Percentiles rank a stretch among this genome's conserved stretches.
Conservation (phyloP, 106 monocot species). For the Hemerocallis citrina region DNA sequence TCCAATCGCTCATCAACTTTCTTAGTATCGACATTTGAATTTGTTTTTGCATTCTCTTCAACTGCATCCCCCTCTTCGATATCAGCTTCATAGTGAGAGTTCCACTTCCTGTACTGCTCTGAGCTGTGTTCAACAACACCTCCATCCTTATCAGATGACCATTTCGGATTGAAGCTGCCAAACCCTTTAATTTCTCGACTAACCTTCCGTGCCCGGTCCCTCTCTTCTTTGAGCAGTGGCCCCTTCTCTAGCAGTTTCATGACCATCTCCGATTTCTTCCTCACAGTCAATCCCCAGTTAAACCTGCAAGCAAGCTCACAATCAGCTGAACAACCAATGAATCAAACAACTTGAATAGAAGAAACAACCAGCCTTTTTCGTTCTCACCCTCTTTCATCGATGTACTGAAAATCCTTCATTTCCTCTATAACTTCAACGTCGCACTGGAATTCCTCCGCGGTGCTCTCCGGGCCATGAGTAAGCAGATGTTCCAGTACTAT, state of each 20-base stretch:
- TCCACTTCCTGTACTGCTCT: constrained; percentile 18
- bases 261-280: constrained; percentile 70
- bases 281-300: constrained; percentile 63
- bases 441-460: constrained; percentile 56
- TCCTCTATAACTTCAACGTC: constrained; percentile 28
- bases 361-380: background rate
- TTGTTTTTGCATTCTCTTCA: background rate
- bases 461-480: constrained; percentile 64
- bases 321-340: background rate
- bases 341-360: background rate
- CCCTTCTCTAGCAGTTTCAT: constrained; percentile 70
- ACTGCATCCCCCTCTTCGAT: background rate
- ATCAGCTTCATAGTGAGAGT: constrained; percentile 28
- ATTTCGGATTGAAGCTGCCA: constrained; percentile 45
- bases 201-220: constrained; percentile 46
- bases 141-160: background rate
- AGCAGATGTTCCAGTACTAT: constrained; percentile 69
- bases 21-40: constrained; percentile 3
- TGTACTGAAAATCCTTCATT: constrained; percentile 36
- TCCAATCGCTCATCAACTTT: no score
- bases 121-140: background rate
- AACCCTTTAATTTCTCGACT: constrained; percentile 66
- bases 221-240: constrained; percentile 47
- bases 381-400: constrained; percentile 76
- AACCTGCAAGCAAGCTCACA: constrained; percentile 25